Base-by-base conservation (phyloP, 75 land plant species). In the Azolla pinnata region DNA sequence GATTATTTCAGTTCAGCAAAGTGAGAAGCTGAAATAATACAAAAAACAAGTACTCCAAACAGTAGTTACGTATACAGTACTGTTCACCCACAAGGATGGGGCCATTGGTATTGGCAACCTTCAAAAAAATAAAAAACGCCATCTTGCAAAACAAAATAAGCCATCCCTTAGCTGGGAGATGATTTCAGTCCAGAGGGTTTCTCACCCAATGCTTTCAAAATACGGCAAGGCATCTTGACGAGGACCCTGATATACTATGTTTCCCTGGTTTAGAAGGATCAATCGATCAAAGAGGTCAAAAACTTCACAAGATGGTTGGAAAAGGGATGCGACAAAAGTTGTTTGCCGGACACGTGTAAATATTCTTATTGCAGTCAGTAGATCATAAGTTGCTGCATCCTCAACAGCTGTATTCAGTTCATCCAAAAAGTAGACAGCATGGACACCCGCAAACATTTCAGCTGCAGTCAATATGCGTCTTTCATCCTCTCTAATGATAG, bases 271-370 rank as follows among this genome's bases (percentile, higher is more conserved):
- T 16, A 70, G 59, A 9, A 79, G 56, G 33, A 79, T 70, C 42
- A 79, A 52, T 28, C 81, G 65, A 31, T 67, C 79, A 28, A 65
- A 59, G 2, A 67, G 73, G 53, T 74, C 51, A 40, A 79, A 79
- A 31, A 75, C 81, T 28, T 79, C 81, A 30, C 67, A 60, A 12
- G 81, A 75, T 19, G 68, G 71, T 44, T 75, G 81, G 42, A 65
- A 57, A 31, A 79, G 65, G 23, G 81, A 75, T 53, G 72, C 62
- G 26, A 79, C 56, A 0, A 60, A 60, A 23, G 75, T 55, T 53
- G 64, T 62, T 31, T 60, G 75, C 45, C 63, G 70, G 27, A 66
- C 57, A 17, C 70, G 44, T 52, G 60, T 61, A 18, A 60, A 62
- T 26, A 66, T 35, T 28, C 70, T 35, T 7, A 72, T 30, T 10